Evolutionary conservation across 1,139 yeast species (phyloP), one percentile per base, ranked within the genome.

Genomic region (Suhomyces choctaworum): DNA sequence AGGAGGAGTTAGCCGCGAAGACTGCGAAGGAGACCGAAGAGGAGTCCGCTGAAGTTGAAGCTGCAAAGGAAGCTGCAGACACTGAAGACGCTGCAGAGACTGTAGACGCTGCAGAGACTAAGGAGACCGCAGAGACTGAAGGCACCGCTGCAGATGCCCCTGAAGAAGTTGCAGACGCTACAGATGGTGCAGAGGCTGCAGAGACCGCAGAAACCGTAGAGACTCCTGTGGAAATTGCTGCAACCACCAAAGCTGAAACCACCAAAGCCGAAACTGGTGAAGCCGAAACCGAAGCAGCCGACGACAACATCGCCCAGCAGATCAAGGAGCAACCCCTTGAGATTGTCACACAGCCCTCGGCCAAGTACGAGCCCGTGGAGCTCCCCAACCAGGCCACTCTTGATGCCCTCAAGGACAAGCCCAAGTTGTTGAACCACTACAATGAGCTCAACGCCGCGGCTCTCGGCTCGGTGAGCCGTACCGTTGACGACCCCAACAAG

Each of bases 401-500:
- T 40, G 78, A 73, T 22, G 47, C 60, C 35, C 60, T 76, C 32
- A 61, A 66, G 34, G 72, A 69, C 38, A 73, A 73, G 41, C 82
- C 82, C 20, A 62, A 64, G 25, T 56, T 77, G 53, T 62, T 73
- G 45, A 55, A 54, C 41, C 67, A 72, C 38, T 77, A 76, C 58
- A 59, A 69, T 42, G 78, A 69, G 38, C 66, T 76, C 47, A 74
- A 72, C 45, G 56, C 67, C 6, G 61, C 74, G 25, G 78, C 80
- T n/a, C 54, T 63, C 40, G 68, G 67, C 28, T 66, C 80, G 4
- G 60, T 71, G 46, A 59, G 73, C 32, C 65, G 65, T 32, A 58
- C 58, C 27, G 60, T 76, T 40, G 75, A 71, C 39, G 78, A 76
- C 47, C 76, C 79, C 2, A 67, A 72, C 45, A 68, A 74, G 52